phyloP scores from a whole-genome alignment of 1,284 basidiomycete genomes.

The Pseudomicrostroma phylloplanum region DNA sequence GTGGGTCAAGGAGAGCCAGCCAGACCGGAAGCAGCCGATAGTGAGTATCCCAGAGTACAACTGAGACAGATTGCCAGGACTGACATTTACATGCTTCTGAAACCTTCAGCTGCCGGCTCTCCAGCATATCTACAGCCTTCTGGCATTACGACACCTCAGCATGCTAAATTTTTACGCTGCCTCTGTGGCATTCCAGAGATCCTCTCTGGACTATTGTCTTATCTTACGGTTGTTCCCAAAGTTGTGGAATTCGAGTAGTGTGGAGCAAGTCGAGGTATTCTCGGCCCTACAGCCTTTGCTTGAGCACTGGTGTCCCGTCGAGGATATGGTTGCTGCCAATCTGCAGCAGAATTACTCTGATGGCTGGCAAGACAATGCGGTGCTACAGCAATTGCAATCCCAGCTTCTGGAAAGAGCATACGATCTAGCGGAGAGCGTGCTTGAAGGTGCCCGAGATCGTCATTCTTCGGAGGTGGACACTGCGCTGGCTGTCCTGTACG shows the following conservation, averaged over 20 bases:
- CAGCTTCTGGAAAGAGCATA: slow-evolving; percentile 20
- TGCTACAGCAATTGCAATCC: slow-evolving; percentile 11
- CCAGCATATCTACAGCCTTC: not conserved
- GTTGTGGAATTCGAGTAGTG: not conserved
- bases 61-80: not conserved
- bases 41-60: not conserved
- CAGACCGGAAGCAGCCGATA: not conserved
- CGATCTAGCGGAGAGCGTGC: slow-evolving; percentile 19
- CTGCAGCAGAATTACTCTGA: slow-evolving; percentile 29
- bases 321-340: slow-evolving; percentile 15
- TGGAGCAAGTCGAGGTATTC: not conserved
- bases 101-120: not conserved
- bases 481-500: slow-evolving; percentile 11
- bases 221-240: not conserved
- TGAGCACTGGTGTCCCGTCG: slow-evolving; percentile 17
- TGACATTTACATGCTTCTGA: not conserved
- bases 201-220: not conserved
- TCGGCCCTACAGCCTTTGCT: not conserved
- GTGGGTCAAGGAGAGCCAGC: slow-evolving; percentile 9
- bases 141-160: not conserved
- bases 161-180: slow-evolving; percentile 5
- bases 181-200: not conserved
- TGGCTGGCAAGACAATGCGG: slow-evolving; percentile 9
- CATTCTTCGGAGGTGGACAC: slow-evolving; percentile 10
- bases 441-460: slow-evolving; percentile 1